Conservation (phyloP, 2,329 filamentous ascomycete species). For the Fusarium drepaniforme region DNA sequence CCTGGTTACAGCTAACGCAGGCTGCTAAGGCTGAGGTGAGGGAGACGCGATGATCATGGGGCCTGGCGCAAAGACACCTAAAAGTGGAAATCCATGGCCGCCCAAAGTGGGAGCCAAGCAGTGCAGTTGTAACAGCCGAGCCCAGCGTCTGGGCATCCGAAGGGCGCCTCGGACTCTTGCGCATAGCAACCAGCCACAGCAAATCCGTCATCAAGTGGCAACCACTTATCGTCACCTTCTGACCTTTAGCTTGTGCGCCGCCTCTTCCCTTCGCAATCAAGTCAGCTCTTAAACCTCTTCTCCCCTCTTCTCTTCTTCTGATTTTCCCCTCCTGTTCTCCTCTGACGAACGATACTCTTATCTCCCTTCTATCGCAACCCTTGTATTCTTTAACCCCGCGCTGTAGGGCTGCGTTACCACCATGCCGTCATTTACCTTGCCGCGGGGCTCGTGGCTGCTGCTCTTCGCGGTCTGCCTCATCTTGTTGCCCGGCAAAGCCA, state of each 20-base stretch:
- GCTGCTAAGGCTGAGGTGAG: conserved; percentile 6
- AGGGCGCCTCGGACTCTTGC: not conserved
- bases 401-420: conserved; percentile 41
- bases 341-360: not conserved
- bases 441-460: conserved; percentile 65
- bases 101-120: conserved; percentile 6
- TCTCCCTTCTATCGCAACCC: conserved; percentile 11
- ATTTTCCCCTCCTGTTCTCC: not conserved
- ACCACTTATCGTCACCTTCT: conserved; percentile 26
- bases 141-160: not conserved
- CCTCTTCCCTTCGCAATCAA: conserved; percentile 17
- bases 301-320: not conserved
- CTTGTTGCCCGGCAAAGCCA: conserved; percentile 67
- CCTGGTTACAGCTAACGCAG: conserved; percentile 2
- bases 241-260: conserved; percentile 19
- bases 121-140: conserved; percentile 13
- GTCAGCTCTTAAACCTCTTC: conserved; percentile 21
- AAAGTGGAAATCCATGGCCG: conserved; percentile 21
- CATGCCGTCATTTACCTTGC: conserved; percentile 62
- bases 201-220: conserved; percentile 44
- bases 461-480: conserved; percentile 62
- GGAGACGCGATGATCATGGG: not conserved
- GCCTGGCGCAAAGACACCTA: conserved; percentile 1
- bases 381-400: conserved; percentile 30
- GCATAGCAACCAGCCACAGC: conserved; percentile 38